phyloP scores from a whole-genome alignment of 2,329 filamentous ascomycete species.

The Colletotrichum limetticola region DNA sequence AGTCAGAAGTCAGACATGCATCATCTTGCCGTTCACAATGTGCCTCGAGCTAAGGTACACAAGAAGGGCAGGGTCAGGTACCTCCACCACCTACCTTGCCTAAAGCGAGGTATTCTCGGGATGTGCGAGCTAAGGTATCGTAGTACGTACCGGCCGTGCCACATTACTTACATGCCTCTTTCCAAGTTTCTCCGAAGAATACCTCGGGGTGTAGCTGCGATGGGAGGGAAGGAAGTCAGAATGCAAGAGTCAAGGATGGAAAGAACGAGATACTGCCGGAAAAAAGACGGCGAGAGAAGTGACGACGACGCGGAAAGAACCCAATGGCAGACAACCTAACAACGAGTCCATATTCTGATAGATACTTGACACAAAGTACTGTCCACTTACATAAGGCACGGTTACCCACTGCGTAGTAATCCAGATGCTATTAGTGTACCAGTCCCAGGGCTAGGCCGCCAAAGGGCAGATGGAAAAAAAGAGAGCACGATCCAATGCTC shows the following conservation, averaged over 20 bases:
- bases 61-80: not conserved
- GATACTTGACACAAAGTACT: not conserved
- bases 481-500: not conserved
- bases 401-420: not conserved
- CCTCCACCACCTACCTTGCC: too few species aligned
- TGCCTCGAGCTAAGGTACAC: not conserved
- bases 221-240: not conserved
- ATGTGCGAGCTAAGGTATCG: not conserved
- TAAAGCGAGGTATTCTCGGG: not conserved
- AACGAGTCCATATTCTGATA: not conserved
- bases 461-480: not conserved
- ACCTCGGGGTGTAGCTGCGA: too few species aligned
- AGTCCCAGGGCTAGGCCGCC: too few species aligned
- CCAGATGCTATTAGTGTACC: not conserved
- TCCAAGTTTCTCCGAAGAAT: not conserved
- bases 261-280: not conserved
- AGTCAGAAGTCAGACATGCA: not conserved
- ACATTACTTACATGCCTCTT: not conserved
- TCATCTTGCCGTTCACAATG: not conserved
- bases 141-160: not conserved
- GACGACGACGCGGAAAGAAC: not conserved
- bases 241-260: not conserved
- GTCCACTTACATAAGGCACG: not conserved
- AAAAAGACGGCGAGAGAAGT: not conserved
- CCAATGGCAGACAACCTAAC: too few species aligned